Conservation (phyloP, 345 rosid genomes). For the Geranium brycei region DNA sequence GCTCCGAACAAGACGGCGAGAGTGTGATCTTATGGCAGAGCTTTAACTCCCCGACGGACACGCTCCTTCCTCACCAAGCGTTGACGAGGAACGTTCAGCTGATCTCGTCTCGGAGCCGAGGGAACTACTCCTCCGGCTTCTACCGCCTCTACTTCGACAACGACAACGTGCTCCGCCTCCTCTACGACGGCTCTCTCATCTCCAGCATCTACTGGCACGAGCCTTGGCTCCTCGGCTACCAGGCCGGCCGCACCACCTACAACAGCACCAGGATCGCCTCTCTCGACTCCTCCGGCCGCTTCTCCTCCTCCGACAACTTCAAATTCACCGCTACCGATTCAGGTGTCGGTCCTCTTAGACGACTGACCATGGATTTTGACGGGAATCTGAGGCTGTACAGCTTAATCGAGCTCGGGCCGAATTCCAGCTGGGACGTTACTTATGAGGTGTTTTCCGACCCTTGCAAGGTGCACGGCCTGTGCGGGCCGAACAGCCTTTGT, state of each 20-base stretch:
- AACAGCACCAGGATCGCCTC: conserved; percentile 12
- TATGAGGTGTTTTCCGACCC: conserved; percentile 14
- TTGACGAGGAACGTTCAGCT: conserved; percentile 15
- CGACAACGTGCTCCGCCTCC: conserved; percentile 21
- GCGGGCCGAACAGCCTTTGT: conserved; percentile 25
- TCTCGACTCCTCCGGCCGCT: conserved; percentile 6
- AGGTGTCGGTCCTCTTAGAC: neutral
- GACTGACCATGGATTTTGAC: conserved; percentile 6
- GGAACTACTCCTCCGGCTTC: conserved; percentile 23
- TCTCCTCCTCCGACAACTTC: conserved; percentile 9
- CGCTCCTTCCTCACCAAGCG: conserved; percentile 26
- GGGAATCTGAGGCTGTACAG: conserved; percentile 13
- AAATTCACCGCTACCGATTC: conserved; percentile 3
- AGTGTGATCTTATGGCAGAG: conserved; percentile 18
- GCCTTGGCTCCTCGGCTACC: conserved; percentile 12
- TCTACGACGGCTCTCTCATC: conserved; percentile 11
- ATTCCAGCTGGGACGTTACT: conserved; percentile 2
- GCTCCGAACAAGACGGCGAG: neutral
- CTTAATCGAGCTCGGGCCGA: neutral
- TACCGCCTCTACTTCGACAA: conserved; percentile 21
- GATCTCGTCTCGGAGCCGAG: conserved; percentile 18
- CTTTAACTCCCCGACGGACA: conserved; percentile 26
- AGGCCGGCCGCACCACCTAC: conserved; percentile 18
- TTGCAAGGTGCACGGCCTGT: conserved; percentile 21
- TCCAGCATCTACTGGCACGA: conserved; percentile 23